Base-by-base conservation (phyloP, 148 eudicot species). In the Limonium bicolor region DNA sequence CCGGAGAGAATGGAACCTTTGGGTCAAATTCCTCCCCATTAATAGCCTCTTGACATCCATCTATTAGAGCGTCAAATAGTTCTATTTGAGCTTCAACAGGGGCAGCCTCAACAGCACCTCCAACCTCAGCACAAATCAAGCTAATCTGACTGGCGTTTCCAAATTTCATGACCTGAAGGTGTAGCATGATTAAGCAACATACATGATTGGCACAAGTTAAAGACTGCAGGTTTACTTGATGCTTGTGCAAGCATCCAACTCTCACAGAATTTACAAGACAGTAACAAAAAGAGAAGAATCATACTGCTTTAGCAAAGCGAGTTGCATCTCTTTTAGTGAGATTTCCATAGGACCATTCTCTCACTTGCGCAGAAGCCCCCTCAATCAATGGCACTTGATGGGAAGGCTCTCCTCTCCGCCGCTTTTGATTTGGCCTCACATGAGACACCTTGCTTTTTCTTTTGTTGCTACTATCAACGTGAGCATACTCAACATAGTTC, bases 281-380 rank as follows among this genome's bases (percentile, higher is more conserved):
- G 20, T 46, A 41, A 50, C 16, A 34, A 33, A 36, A 44, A 2
- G 8, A 53, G 5, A 7, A 16, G 33, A 46, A 26, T 49, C 82
- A 73, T 64, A 92, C 99, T 60, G 82, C 88, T 48, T 84, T 78
- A 20, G 68, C 67, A 70, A 92, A 92, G 30, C 95, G 95, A 20
- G 95, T 66, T 50, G 99, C 99, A 37, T 92, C 99, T 78, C 99
- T 74, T 64, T 92, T 92, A 3, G 99, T 58, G 56, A 92, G 48
- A 72, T 78, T 85, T 40, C 99, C 95, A 66, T 63, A 69, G 28
- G 99, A 80, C 99, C 99, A 92, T 27, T 87, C 86, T 59, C 99
- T 78, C 28, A 63, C 88, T 85, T 92, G 95, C 50, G 88, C 95
- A 56, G 76, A 55, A 48, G 95, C 82, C 54, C 99, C 95, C 26